These are phyloP conservation scores for Yarrowia sp. DNA, from an alignment of 805 yeast genomes.

Conservation along the genomic window DNA sequence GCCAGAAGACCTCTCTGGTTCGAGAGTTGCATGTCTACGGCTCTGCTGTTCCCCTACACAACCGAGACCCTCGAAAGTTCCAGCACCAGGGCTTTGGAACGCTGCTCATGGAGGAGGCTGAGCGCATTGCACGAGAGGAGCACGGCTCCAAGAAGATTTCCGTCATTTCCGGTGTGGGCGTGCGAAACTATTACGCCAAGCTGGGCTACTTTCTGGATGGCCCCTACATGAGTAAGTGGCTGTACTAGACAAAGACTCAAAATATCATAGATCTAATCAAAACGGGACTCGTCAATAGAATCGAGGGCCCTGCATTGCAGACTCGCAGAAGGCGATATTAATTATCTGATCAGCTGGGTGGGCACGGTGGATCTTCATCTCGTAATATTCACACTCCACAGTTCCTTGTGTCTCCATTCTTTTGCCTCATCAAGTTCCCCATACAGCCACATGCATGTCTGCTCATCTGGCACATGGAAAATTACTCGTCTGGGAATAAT, in stretches of 20 bases:
- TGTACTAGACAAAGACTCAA: constrained; percentile 40
- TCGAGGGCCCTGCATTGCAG: constrained; percentile 11
- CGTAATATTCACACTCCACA: no score
- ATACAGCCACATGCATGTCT: constrained; percentile 1
- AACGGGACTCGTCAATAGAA: constrained; percentile 3
- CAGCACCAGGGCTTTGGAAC: constrained; percentile 99
- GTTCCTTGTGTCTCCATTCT: no score
- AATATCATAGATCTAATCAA: not conserved
- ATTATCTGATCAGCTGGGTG: constrained; percentile 5
- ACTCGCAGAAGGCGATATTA: not conserved
- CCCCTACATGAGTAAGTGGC: constrained; percentile 90
- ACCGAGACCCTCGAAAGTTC: constrained; percentile 95
- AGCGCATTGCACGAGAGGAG: constrained; percentile 91
- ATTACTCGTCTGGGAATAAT: not conserved
- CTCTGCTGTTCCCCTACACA: constrained; percentile 94
- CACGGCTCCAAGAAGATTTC: constrained; percentile 91
- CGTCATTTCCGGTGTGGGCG: constrained; percentile 98
- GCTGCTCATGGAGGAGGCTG: constrained; percentile 97
- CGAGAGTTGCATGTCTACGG: constrained; percentile 98
- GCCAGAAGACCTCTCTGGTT: constrained; percentile 90
- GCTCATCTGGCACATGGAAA: not conserved
- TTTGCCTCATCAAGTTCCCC: constrained; percentile 7
- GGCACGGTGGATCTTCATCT: not conserved
- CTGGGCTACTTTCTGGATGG: constrained; percentile 93
- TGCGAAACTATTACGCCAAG: constrained; percentile 91